Percentiles rank a stretch among this genome's conserved stretches.
Evolutionary conservation across 202 grass and related monocot species (phyloP).

Genomic region (Schoenoplectus triqueter): DNA sequence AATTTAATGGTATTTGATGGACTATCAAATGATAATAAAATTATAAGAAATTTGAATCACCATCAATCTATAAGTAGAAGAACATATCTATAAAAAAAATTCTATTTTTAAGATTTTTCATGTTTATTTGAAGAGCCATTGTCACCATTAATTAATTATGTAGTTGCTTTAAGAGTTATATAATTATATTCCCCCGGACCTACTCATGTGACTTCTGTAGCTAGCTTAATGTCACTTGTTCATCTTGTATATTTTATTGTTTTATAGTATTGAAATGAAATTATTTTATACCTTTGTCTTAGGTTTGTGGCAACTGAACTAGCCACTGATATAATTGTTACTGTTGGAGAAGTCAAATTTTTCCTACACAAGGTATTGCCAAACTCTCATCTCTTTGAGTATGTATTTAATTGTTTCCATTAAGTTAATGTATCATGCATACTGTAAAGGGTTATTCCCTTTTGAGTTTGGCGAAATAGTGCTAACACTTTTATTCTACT

Average conservation of each 20-base stretch:
- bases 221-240: constrained; percentile 33
- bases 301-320: constrained; percentile 96
- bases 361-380: constrained; percentile 94
- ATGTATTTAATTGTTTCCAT: constrained; percentile 7
- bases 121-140: too few species aligned
- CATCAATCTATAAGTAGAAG: too few species aligned
- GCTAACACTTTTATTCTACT: neutral
- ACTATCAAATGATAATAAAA: too few species aligned
- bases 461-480: neutral
- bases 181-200: neutral
- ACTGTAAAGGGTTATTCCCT: neutral
- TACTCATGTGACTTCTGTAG: constrained; percentile 34
- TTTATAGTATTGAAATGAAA: constrained; percentile 16
- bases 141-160: neutral
- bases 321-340: constrained; percentile 78
- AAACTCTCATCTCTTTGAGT: constrained; percentile 16
- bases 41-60: too few species aligned
- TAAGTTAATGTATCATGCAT: constrained; percentile 4
- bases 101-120: too few species aligned
- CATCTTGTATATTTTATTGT: constrained; percentile 26
- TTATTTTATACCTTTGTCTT: constrained; percentile 47
- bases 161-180: constrained; percentile 9
- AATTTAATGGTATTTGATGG: too few species aligned
- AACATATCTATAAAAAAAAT: too few species aligned
- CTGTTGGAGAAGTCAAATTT: constrained; percentile 81